Evolutionary conservation across 2,329 filamentous ascomycete species (phyloP).

Genomic region (Epichloe baconii): DNA sequence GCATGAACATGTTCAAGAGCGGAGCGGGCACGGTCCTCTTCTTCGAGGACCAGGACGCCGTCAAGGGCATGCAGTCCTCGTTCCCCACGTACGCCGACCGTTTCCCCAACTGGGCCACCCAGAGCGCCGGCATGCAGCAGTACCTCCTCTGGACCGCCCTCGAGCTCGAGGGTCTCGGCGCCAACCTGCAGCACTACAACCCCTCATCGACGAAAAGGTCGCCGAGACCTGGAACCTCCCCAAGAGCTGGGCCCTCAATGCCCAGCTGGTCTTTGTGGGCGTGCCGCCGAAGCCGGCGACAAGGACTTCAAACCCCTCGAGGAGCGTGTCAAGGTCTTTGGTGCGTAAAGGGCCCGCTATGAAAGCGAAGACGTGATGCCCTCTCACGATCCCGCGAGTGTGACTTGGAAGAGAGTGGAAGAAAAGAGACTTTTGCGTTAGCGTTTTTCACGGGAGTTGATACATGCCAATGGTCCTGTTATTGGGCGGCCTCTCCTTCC

Average conservation of each 20-base stretch:
- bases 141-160: conserved; percentile 69
- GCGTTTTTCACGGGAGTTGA: conserved; percentile 4
- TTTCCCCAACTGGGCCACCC: conserved; percentile 64
- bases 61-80: conserved; percentile 53
- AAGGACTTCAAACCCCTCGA: conserved; percentile 55
- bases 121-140: conserved; percentile 70
- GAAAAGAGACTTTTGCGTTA: background rate
- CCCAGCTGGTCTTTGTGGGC: conserved; percentile 73
- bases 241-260: conserved; percentile 59
- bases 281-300: conserved; percentile 39
- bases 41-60: conserved; percentile 63
- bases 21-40: conserved; percentile 77
- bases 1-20: conserved; percentile 46
- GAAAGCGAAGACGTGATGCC: background rate
- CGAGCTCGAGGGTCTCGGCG: conserved; percentile 71
- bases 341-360: conserved; percentile 22
- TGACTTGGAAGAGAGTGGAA: background rate
- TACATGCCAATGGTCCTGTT: background rate
- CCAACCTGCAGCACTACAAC: conserved; percentile 91
- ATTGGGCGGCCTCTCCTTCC: background rate
- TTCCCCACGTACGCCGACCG: conserved; percentile 65
- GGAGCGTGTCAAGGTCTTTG: conserved; percentile 53
- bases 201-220: conserved; percentile 64
- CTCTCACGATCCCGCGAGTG: background rate
- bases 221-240: conserved; percentile 57